These are phyloP conservation scores for Tuber umbilicatum DNA, from an alignment of 495 filamentous ascomycete genomes.

Conservation along the genomic window DNA sequence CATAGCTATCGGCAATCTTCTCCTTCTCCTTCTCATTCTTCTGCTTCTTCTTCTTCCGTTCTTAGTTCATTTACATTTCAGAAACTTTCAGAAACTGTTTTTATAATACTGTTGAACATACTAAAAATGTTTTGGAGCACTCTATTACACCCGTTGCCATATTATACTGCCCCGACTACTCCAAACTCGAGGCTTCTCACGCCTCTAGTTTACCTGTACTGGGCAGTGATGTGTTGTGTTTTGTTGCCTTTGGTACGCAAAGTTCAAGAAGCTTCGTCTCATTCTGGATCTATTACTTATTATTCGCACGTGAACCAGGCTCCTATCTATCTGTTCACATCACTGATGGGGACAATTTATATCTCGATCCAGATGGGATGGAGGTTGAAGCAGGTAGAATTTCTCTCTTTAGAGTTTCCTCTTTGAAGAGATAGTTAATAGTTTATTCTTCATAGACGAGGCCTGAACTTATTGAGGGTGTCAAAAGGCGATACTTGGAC, in stretches of 20 bases:
- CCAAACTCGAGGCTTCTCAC: slow-evolving; percentile 24
- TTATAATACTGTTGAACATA: slow-evolving; percentile 34
- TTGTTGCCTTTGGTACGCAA: slow-evolving; percentile 33
- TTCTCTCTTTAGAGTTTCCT: slow-evolving; percentile 5
- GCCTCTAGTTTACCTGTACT: slow-evolving; percentile 24
- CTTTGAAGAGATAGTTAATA: slow-evolving; percentile 12
- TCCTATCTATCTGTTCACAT: slow-evolving; percentile 27
- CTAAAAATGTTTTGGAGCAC: slow-evolving; percentile 31
- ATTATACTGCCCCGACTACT: slow-evolving; percentile 25
- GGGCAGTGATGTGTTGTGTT: slow-evolving; percentile 27
- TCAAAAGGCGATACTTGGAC: slow-evolving; percentile 23
- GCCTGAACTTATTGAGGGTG: slow-evolving; percentile 24
- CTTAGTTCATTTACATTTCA: slow-evolving; percentile 19
- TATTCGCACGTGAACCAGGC: slow-evolving; percentile 25
- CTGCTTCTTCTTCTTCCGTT: slow-evolving; percentile 17
- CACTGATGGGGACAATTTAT: slow-evolving; percentile 25
- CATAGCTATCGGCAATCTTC: slow-evolving; percentile 19
- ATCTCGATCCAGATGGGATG: slow-evolving; percentile 21
- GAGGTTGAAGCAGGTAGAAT: slow-evolving; percentile 31
- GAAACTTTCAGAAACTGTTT: slow-evolving; percentile 30
- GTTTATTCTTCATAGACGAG: slow-evolving; percentile 24
- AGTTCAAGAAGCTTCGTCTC: slow-evolving; percentile 18
- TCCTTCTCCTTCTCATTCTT: slow-evolving; percentile 18
- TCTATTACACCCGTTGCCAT: slow-evolving; percentile 31
- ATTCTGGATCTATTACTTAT: slow-evolving; percentile 18